A percentile compares a stretch with the other conserved stretches of the same genome.
These are phyloP conservation scores for Amyloporia xantha DNA, from an alignment of 768 basidiomycete genomes.

Conservation along the genomic window DNA sequence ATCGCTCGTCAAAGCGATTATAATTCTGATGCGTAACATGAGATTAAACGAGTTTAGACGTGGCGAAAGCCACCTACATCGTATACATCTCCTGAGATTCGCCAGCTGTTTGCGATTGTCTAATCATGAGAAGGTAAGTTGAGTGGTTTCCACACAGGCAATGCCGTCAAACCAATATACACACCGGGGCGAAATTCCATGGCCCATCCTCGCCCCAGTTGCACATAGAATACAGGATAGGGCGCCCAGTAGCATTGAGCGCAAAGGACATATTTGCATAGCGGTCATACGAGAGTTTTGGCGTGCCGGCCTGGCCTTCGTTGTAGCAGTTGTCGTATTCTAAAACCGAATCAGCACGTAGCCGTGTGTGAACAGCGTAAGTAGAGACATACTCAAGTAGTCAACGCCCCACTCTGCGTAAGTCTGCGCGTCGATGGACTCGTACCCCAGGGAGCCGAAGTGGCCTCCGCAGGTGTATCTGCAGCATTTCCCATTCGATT, in stretches of 20 bases:
- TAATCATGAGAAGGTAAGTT: not conserved
- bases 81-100: slow-evolving; percentile 26
- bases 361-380: not conserved
- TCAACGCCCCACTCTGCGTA: slow-evolving; percentile 35
- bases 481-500: no score
- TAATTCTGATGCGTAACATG: slow-evolving; percentile 19
- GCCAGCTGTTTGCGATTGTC: slow-evolving; percentile 26
- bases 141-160: no score
- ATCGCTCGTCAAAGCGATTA: slow-evolving; percentile 29
- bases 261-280: slow-evolving; percentile 33
- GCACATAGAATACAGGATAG: slow-evolving; percentile 34
- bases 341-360: not conserved
- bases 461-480: slow-evolving; percentile 30
- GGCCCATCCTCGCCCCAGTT: slow-evolving; percentile 36
- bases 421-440: slow-evolving; percentile 34
- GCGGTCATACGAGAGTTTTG: slow-evolving; percentile 29
- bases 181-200: slow-evolving; percentile 33
- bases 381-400: slow-evolving; percentile 25
- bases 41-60: not conserved
- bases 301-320: slow-evolving; percentile 30
- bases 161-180: slow-evolving; percentile 1
- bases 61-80: slow-evolving; percentile 15
- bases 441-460: slow-evolving; percentile 34
- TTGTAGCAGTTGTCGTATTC: slow-evolving; percentile 38
- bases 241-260: slow-evolving; percentile 31